Evolutionary conservation across 176 grass and related monocot species (phyloP).

Genomic region (Pontederia paniculata): DNA sequence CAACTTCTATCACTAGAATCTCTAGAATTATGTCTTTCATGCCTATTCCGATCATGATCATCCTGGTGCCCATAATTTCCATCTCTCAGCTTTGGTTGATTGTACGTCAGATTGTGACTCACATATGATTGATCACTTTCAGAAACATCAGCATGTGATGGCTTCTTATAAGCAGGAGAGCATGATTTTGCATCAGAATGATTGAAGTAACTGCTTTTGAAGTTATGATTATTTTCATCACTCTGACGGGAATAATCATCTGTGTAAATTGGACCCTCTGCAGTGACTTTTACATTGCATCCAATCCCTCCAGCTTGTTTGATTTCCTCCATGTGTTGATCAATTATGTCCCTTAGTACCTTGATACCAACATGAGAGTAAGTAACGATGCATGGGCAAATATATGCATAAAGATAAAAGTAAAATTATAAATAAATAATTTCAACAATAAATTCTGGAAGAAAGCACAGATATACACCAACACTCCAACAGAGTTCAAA

Average conservation of each 20-base stretch:
- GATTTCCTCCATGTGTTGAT: constrained; percentile 87
- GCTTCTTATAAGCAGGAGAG: constrained; percentile 34
- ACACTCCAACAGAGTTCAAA: too few species aligned
- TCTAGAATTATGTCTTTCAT: constrained; percentile 13
- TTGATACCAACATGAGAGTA: constrained; percentile 20
- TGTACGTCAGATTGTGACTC: constrained; percentile 19
- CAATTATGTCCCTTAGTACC: constrained; percentile 92
- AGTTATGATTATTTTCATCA: too few species aligned
- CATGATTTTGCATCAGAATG: constrained; percentile 17
- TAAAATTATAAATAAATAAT: too few species aligned
- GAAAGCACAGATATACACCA: too few species aligned
- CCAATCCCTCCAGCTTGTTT: constrained; percentile 56
- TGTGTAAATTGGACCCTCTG: too few species aligned
- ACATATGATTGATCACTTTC: constrained; percentile 32
- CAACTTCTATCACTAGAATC: constrained; percentile 20
- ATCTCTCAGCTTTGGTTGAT: constrained; percentile 18
- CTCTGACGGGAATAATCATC: too few species aligned
- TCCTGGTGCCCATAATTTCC: constrained; percentile 12
- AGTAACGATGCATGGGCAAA: too few species aligned
- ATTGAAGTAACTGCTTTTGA: constrained; percentile 18
- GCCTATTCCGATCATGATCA: constrained; percentile 20
- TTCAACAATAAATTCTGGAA: too few species aligned
- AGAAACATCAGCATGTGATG: constrained; percentile 27
- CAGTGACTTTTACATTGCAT: constrained; percentile 32
- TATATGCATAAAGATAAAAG: too few species aligned